Evolutionary conservation across 2,329 filamentous ascomycete species (phyloP).

Genomic region (Stachybotrys echinatus): DNA sequence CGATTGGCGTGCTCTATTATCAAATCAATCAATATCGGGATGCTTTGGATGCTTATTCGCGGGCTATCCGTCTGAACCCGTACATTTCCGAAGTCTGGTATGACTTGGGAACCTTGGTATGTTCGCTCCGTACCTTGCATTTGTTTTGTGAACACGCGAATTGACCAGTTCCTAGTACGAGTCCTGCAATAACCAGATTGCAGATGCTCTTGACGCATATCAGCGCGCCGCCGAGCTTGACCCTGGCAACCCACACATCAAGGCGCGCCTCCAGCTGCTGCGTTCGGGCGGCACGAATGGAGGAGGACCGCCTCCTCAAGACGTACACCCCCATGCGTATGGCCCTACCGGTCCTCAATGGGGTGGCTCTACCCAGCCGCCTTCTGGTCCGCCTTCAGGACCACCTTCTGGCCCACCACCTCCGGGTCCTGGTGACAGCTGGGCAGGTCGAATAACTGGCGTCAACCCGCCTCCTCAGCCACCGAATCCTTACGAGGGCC

Average conservation of each 20-base stretch:
- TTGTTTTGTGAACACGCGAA: not conserved
- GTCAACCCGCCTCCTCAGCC: slow-evolving; percentile 72
- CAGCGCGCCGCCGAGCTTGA: slow-evolving; percentile 92
- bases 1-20: slow-evolving; percentile 97
- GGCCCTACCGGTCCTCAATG: slow-evolving; percentile 85
- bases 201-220: slow-evolving; percentile 92
- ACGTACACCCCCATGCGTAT: slow-evolving; percentile 93
- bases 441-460: slow-evolving; percentile 66
- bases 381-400: slow-evolving; percentile 40
- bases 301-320: slow-evolving; percentile 72
- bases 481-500: slow-evolving; percentile 76
- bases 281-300: slow-evolving; percentile 74
- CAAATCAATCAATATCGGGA: slow-evolving; percentile 99
- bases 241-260: slow-evolving; percentile 90
- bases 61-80: slow-evolving; percentile 91
- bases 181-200: slow-evolving; percentile 98
- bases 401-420: slow-evolving; percentile 63
- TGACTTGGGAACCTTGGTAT: slow-evolving; percentile 88
- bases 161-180: slow-evolving; percentile 65
- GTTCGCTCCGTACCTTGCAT: slow-evolving; percentile 27
- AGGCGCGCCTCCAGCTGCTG: slow-evolving; percentile 84
- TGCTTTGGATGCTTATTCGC: slow-evolving; percentile 93
- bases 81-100: slow-evolving; percentile 99
- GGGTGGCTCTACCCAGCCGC: slow-evolving; percentile 67
- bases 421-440: slow-evolving; percentile 48